Conservation (phyloP, 2,329 filamentous ascomycete genomes). For the Cordyceps tenuipes region DNA sequence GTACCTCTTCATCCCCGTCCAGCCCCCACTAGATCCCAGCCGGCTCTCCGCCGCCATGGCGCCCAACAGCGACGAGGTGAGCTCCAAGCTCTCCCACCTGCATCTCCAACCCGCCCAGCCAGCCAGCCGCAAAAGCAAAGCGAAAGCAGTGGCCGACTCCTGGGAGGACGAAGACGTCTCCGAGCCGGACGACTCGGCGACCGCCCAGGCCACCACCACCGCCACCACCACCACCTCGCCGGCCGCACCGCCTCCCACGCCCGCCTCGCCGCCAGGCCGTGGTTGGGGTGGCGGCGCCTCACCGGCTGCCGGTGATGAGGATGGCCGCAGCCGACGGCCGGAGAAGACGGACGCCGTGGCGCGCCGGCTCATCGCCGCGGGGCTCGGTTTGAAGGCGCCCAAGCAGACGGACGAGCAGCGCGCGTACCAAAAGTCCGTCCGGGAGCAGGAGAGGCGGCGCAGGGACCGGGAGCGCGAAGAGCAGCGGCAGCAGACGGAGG, state of each 20-base stretch:
- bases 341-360: constrained; percentile 94
- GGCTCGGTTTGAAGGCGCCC: constrained; percentile 71
- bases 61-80: constrained; percentile 20
- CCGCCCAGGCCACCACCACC: constrained; percentile 16
- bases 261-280: constrained; percentile 26
- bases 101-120: constrained; percentile 17
- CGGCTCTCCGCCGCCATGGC: neutral
- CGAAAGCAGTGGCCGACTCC: constrained; percentile 31
- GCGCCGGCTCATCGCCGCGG: constrained; percentile 79
- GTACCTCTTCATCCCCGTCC: neutral
- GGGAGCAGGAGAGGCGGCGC: constrained; percentile 75
- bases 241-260: constrained; percentile 57
- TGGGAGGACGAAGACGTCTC: constrained; percentile 53
- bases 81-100: constrained; percentile 24
- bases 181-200: constrained; percentile 21
- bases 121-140: constrained; percentile 11
- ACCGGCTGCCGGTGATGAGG: neutral
- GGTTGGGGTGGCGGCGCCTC: constrained; percentile 14
- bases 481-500: constrained; percentile 50
- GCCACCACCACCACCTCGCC: constrained; percentile 23
- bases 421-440: constrained; percentile 73
- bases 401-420: constrained; percentile 80
- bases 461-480: constrained; percentile 64
- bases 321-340: constrained; percentile 33
- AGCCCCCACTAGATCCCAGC: neutral